Base-by-base conservation (phyloP, 495 filamentous ascomycete species). In the Pyrenula aspistea region DNA sequence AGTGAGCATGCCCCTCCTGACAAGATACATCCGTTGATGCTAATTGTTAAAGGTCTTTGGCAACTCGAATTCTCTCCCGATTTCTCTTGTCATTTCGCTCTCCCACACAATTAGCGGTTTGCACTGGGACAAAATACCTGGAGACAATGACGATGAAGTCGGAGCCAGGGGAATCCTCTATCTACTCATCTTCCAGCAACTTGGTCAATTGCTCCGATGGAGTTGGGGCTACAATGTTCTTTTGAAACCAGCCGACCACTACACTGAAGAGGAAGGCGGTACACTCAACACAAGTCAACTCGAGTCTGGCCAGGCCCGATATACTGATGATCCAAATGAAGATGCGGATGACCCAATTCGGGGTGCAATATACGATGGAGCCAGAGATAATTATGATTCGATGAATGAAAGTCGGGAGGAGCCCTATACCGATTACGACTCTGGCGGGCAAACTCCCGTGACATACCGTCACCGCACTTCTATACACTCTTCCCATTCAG, bases 211-310 rank as follows among this genome's bases (percentile, higher is more conserved):
- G 21, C 85, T 98, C 52, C 79, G 93, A 55, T 98, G 93, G 93
- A 96, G 88, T 60, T 98, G 94, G 94, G 93, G 93, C 10, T 96
- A 94, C 63, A 89, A 95, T 63, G 82, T 97, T 49, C 73, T 98
- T 15, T 76, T 98, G 8, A 91, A 90, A 15, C 89, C 90, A 2
- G 83, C 85, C 57, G 79, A 83, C 23, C 69, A 67, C 20, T 77
- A 69, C 51, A 52, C 71, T n/a, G 84, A 85, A 57, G 85, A 87
- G 59, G 76, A 75, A 20, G 82, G 85, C 47, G 77, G 81, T 50
- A 74, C 71, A 12, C 67, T 77, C 20, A 75, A 78, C 47, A 66
- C 69, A 12, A 67, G 73, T 8, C 61, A 60, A 2, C 70, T 84
- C 15, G 86, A 90, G 65, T 80, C 84, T 59, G 88, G 87, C 22